Conservation (phyloP, 2,329 filamentous ascomycete species). For the Calonectria pauciramosa region DNA sequence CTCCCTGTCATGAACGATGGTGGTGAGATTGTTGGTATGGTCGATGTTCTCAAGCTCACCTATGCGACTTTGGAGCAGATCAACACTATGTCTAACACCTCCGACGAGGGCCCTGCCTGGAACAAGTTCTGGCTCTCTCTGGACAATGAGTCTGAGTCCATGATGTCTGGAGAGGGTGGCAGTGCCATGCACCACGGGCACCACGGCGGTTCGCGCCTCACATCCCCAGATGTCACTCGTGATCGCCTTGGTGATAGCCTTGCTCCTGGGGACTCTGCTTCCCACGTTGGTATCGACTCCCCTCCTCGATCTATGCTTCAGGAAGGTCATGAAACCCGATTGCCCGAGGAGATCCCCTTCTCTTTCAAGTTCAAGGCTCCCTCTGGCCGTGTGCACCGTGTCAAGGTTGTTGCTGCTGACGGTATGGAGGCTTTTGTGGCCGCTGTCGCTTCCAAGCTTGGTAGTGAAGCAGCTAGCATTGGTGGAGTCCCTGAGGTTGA, state of each 20-base stretch:
- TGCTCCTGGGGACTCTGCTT: constrained; percentile 93
- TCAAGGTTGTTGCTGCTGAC: constrained; percentile 85
- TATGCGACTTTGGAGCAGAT: constrained; percentile 98
- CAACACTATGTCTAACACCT: constrained; percentile 91
- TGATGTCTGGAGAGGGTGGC: constrained; percentile 92
- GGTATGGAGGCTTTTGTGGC: constrained; percentile 85
- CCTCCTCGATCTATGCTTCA: constrained; percentile 76
- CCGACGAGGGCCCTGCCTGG: constrained; percentile 96
- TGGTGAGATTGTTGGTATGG: constrained; percentile 99
- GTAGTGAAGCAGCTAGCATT: constrained; percentile 83
- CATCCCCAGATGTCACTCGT: constrained; percentile 83
- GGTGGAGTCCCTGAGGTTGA: constrained; percentile 85
- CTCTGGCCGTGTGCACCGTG: constrained; percentile 90
- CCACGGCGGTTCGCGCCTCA: constrained; percentile 77
- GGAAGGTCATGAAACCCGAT: constrained; percentile 62
- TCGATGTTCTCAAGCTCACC: constrained; percentile 97
- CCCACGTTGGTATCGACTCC: constrained; percentile 87
- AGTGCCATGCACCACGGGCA: constrained; percentile 77
- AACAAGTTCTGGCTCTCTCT: constrained; percentile 99
- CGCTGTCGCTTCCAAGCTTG: constrained; percentile 87
- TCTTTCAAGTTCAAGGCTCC: constrained; percentile 99
- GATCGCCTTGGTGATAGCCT: constrained; percentile 85
- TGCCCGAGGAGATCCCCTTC: constrained; percentile 82
- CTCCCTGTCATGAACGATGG: constrained; percentile 97
- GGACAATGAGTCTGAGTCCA: constrained; percentile 93